Evolutionary conservation across 371 early-diverging fungal genomes (phyloP), one percentile per base, ranked within the genome.

Genomic region (Nematocida major): DNA sequence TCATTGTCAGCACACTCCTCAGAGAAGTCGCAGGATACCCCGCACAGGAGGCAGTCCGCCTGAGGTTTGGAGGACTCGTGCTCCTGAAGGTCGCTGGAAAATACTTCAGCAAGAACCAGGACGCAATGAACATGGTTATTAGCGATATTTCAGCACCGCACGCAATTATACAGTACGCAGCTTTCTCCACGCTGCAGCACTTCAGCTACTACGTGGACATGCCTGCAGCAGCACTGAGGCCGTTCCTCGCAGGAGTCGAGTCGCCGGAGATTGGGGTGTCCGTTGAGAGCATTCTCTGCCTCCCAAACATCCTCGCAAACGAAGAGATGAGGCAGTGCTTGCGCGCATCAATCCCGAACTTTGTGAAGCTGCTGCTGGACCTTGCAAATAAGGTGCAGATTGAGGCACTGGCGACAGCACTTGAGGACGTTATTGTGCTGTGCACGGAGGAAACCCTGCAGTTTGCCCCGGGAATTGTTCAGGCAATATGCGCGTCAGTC

Each of bases 401-500:
- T 18, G 85, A 85, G 59, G 45, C 85, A 24, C 70, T 85, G 2
- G 45, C 77, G 3, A 67, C 62, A 18, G 36, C 80, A 4, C 49
- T 82, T 1, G 85, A 85, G 36, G 53, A 61, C 28, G 77, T 85
- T 3, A 82, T 83, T 40, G 47, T 67, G 13, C 47, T 36, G 38
- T 85, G 78, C 76, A 20, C 76, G 13, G 79, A 82, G 24, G 82
- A 81, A 34, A 54, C 84, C 4, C n/a, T 70, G 9, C 34, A 49
- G 13, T 81, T 79, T 66, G 84, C 83, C 15, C 85, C 85, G 5
- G 53, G 54, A 13, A 76, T 85, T 26, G 79, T 80, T 4, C 50
- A 68, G 18, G 68, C 82, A 9, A 66, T 85, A 32, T 59, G 65
- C 24, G 49, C 39, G 26, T 62, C 69, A 11, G 53, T 81, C 2